Base-by-base conservation (phyloP, 192 early-diverging fungal genomes). In the Pilaira anomala region DNA sequence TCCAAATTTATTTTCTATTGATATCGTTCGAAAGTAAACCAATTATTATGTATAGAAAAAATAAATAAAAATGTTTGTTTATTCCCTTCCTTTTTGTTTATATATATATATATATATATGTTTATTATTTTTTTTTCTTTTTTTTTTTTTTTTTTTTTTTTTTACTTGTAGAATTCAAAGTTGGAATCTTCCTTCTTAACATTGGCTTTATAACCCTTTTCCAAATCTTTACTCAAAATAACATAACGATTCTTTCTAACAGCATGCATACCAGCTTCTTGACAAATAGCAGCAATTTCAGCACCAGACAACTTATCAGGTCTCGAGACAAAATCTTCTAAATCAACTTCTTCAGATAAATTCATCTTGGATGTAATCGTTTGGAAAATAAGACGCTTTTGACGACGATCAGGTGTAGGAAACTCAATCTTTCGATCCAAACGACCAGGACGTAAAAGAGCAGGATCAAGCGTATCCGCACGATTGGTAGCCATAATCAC, bases 401-500 rank as follows among this genome's bases (percentile, higher is more conserved):
- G 95, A 57, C 94, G 90, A 55, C 94, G 85, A 77, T 99, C 97
- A 11, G 97, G 97, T 33, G 89, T 91, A 50, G 97, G 97, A 82
- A 99, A 99, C 78, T 99, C 97, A 68, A 99, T 98, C 75, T 99
- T 99, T 63, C 97, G 84, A 68, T 99, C 97, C 66, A 99, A 74
- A 65, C 97, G 91, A 39, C 95, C 97, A 16, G 97, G 97, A 67
- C 97, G 91, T 62, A 99, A 75, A 62, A 99, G 86, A 5, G 95
- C 95, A 33, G 97, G 97, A 76, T 99, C 97, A 25, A 99, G 75
- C 3, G 95, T 95, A 62, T 99, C 97, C 30, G 93, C 94, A 63
- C 94, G 89, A 78, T 99, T 99, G 19, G 95, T 99, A 0, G 97
- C 97, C 97, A 99, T 98, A 57, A 99, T 99, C 22, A 98, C 97